phyloP scores from a whole-genome alignment of 768 basidiomycete genomes.

The Glaciozyma martinii region DNA sequence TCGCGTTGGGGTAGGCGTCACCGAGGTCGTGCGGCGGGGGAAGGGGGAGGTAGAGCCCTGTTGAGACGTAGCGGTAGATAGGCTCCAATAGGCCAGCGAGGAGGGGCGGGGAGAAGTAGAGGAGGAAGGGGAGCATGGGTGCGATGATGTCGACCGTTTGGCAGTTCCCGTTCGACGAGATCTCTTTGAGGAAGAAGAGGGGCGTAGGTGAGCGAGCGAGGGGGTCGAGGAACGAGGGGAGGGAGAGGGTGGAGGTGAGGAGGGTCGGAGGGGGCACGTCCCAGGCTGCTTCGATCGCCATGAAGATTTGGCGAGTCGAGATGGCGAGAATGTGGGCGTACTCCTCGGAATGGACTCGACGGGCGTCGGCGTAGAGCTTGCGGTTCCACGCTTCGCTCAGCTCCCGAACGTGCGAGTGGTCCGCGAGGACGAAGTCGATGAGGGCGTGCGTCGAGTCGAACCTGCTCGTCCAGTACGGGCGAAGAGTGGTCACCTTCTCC shows the following conservation, averaged over 20 bases:
- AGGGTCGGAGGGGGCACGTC: constrained; percentile 10
- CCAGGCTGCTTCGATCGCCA: constrained; percentile 23
- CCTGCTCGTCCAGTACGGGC: constrained; percentile 14
- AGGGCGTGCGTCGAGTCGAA: neutral
- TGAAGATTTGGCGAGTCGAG: constrained; percentile 19
- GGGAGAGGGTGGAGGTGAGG: constrained; percentile 6
- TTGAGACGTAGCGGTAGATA: constrained; percentile 19
- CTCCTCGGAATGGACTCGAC: constrained; percentile 15
- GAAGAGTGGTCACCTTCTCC: neutral
- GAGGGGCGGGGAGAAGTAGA: constrained; percentile 24
- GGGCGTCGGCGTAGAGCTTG: constrained; percentile 23
- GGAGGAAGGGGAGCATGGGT: constrained; percentile 24
- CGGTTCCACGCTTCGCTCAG: constrained; percentile 13
- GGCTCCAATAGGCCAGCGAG: constrained; percentile 26
- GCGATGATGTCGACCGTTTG: constrained; percentile 22
- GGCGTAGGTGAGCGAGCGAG: constrained; percentile 3
- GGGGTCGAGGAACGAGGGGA: neutral
- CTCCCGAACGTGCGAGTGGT: neutral
- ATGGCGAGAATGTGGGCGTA: constrained; percentile 18
- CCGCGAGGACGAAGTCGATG: constrained; percentile 8
- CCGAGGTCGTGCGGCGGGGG: constrained; percentile 28
- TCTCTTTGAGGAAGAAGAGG: constrained; percentile 16
- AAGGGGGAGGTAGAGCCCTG: constrained; percentile 13
- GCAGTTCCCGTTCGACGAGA: constrained; percentile 29
- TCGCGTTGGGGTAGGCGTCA: constrained; percentile 26